A percentile compares a stretch with the other conserved stretches of the same genome.
Conservation (phyloP, 2,329 filamentous ascomycete genomes). For the Conoideocrella luteorostrata region DNA sequence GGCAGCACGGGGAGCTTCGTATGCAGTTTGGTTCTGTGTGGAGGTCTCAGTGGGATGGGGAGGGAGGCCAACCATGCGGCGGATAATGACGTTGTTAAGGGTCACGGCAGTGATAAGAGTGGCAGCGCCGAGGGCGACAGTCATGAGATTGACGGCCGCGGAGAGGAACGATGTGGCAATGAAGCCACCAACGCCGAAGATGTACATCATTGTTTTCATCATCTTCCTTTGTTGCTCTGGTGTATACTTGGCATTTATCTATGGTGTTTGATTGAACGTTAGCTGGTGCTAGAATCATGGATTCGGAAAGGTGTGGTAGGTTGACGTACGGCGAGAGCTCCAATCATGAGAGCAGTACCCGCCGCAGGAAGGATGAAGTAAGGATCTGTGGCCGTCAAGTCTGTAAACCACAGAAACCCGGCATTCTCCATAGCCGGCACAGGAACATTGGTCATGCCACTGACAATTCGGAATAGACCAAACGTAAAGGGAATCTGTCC, state of each 20-base stretch:
- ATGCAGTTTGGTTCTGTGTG: constrained; percentile 17
- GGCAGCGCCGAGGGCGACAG: constrained; percentile 32
- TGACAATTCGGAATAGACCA: constrained; percentile 72
- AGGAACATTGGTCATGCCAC: constrained; percentile 68
- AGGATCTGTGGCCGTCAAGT: constrained; percentile 73
- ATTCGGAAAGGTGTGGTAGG: too few species aligned
- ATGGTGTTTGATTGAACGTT: too few species aligned
- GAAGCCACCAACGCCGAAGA: constrained; percentile 38
- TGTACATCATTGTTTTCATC: constrained; percentile 35
- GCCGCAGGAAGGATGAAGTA: constrained; percentile 65
- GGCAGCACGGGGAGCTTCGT: constrained; percentile 27
- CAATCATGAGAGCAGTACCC: constrained; percentile 50
- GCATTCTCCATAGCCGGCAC: constrained; percentile 71
- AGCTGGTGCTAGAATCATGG: too few species aligned
- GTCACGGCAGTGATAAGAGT: constrained; percentile 29
- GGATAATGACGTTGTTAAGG: constrained; percentile 32
- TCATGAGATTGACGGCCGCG: constrained; percentile 43
- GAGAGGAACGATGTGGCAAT: constrained; percentile 41
- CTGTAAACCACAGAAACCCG: constrained; percentile 69
- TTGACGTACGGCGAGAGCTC: constrained; percentile 44
- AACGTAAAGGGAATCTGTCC: constrained; percentile 61
- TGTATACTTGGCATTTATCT: constrained; percentile 31
- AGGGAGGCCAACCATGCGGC: constrained; percentile 32
- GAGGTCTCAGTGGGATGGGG: constrained; percentile 19
- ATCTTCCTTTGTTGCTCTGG: constrained; percentile 28